Conservation (phyloP, 495 filamentous ascomycete genomes). For the Entonaema liquescens region DNA sequence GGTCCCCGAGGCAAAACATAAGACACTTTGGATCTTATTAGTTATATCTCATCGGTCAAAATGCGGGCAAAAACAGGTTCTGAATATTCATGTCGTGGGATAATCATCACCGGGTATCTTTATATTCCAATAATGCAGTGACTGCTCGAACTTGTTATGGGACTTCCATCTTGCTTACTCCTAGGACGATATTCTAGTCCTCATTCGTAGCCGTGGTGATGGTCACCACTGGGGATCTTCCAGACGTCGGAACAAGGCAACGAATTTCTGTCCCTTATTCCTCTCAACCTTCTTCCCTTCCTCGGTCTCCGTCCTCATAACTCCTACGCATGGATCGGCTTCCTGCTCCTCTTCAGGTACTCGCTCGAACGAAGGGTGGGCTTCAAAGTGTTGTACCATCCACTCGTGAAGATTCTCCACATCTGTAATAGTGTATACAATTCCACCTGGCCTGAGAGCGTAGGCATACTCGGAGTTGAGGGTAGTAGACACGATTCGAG, state of each 20-base stretch:
- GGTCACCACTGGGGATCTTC: constrained; percentile 77
- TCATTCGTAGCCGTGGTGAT: background rate
- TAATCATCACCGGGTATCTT: constrained; percentile 4
- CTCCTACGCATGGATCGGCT: constrained; percentile 75
- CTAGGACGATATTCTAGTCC: background rate
- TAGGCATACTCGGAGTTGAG: constrained; percentile 94
- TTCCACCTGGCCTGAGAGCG: constrained; percentile 79
- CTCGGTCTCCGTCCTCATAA: constrained; percentile 90
- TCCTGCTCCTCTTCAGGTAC: constrained; percentile 72
- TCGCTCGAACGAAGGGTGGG: constrained; percentile 72
- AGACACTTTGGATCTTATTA: background rate
- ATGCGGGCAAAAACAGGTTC: background rate
- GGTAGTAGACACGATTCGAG: constrained; percentile 87
- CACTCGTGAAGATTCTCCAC: constrained; percentile 92
- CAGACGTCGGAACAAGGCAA: constrained; percentile 82
- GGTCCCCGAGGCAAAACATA: background rate
- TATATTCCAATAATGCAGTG: constrained; percentile 3
- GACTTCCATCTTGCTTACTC: background rate
- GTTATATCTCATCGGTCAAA: background rate
- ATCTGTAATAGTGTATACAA: constrained; percentile 96
- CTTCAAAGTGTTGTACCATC: constrained; percentile 87
- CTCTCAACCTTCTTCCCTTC: constrained; percentile 97
- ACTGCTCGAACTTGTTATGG: background rate
- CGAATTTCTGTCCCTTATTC: constrained; percentile 87
- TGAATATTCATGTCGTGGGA: background rate